Conservation (phyloP, 306 rosid genomes). For the Erythrophleum fordii region DNA sequence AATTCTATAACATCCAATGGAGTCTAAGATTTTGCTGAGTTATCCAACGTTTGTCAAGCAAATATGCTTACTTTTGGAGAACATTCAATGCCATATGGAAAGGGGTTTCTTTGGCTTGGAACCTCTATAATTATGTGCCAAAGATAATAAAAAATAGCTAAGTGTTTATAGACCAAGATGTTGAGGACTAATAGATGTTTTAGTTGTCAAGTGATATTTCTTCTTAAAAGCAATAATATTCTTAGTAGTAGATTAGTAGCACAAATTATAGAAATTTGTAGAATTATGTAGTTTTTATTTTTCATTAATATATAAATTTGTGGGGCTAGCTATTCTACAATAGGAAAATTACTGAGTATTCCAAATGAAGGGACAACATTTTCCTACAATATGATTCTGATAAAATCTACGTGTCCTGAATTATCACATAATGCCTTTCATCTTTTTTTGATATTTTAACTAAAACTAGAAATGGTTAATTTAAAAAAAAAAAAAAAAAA, state of each 20-base stretch:
- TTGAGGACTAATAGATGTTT: background rate
- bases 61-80: conserved; percentile 75
- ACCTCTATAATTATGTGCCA: conserved; percentile 73
- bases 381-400: no score
- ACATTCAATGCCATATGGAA: conserved; percentile 78
- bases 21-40: no score
- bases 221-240: background rate
- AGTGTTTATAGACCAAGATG: background rate
- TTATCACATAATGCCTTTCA: background rate
- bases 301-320: conserved; percentile 12
- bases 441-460: background rate
- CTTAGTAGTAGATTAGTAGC: background rate
- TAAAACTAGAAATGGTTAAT: background rate
- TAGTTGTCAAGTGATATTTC: conserved; percentile 1
- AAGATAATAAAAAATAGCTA: conserved; percentile 76
- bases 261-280: background rate
- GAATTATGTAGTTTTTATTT: no score
- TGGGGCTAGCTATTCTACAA: background rate
- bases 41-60: conserved; percentile 85
- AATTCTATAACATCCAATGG: no score
- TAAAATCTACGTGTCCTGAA: no score
- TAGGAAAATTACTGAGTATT: background rate
- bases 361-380: no score
- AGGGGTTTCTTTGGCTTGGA: conserved; percentile 89
- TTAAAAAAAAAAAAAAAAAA: no score